Evolutionary conservation across 2,329 filamentous ascomycete species (phyloP).

Genomic region (Apiospora phragmitis): DNA sequence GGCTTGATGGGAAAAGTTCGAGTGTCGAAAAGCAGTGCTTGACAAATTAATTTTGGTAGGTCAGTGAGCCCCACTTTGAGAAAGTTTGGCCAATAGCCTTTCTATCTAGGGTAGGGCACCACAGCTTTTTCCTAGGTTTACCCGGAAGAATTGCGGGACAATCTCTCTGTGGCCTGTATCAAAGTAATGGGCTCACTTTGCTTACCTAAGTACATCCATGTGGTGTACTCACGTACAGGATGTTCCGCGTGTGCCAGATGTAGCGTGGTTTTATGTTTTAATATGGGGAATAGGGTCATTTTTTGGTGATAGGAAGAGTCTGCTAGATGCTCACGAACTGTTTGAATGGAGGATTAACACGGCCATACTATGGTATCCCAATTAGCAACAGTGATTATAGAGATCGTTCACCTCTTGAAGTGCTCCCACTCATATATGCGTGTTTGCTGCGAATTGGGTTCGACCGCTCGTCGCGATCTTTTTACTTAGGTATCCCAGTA

Average conservation of each 20-base stretch:
- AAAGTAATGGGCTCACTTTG: too few relatives aligned
- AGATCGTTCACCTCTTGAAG: background rate
- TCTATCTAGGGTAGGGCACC: conserved; percentile 6
- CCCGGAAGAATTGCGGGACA: background rate
- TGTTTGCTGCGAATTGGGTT: background rate
- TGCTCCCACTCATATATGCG: background rate
- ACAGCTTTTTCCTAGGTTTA: conserved; percentile 2
- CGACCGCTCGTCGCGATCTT: background rate
- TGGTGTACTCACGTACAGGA: too few relatives aligned
- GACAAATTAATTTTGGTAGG: conserved; percentile 10
- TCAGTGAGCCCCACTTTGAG: background rate
- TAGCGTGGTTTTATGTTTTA: too few relatives aligned
- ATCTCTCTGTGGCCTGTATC: background rate
- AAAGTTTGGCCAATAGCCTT: background rate
- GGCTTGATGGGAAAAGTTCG: conserved; percentile 12
- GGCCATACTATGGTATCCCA: background rate
- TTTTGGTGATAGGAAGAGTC: background rate
- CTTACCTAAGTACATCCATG: too few relatives aligned
- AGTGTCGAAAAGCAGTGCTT: conserved; percentile 6
- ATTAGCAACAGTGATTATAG: background rate
- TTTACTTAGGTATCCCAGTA: background rate
- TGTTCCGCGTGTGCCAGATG: background rate
- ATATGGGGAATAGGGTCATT: too few relatives aligned
- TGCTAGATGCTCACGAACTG: background rate
- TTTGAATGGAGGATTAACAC: too few relatives aligned